phyloP scores from a whole-genome alignment of 176 grass and related monocot species.

The Aegilops umbellulata region DNA sequence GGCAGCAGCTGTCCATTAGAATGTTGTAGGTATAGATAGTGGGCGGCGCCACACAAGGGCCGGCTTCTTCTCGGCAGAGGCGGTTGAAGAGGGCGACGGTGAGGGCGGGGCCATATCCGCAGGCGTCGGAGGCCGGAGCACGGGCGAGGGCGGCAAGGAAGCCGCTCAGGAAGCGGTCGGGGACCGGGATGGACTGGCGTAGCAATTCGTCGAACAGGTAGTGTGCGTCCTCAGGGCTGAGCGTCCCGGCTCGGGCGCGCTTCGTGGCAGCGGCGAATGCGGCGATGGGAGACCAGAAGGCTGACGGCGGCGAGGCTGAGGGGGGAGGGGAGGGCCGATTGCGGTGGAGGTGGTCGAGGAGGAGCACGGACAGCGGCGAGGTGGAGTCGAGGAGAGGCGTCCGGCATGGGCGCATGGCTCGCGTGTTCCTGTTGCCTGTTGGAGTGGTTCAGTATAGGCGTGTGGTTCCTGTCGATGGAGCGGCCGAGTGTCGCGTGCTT shows the following conservation, averaged over 20 bases:
- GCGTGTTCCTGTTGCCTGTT: too few relatives aligned
- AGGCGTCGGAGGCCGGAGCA: not conserved
- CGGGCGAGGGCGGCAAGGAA: not conserved
- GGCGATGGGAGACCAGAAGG: not conserved
- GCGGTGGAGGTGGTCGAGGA: not conserved
- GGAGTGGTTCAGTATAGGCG: too few relatives aligned
- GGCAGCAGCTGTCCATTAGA: not conserved
- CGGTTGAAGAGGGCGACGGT: not conserved
- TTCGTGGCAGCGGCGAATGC: not conserved
- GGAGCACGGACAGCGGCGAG: not conserved
- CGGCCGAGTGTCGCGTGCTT: too few relatives aligned
- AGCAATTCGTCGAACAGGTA: not conserved
- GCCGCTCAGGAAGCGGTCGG: not conserved
- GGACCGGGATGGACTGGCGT: not conserved
- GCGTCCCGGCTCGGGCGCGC: not conserved
- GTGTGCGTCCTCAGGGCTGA: not conserved
- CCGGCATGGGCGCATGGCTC: too few relatives aligned
- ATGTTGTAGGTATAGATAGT: not conserved
- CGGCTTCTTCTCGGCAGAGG: not conserved
- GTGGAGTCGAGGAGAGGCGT: too few relatives aligned
- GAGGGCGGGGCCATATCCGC: not conserved
- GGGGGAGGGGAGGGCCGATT: not conserved
- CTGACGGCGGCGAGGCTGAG: not conserved
- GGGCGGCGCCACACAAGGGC: not conserved
- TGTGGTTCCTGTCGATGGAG: too few relatives aligned